phyloP scores from a whole-genome alignment of 345 rosid species.

The Salix caprea region DNA sequence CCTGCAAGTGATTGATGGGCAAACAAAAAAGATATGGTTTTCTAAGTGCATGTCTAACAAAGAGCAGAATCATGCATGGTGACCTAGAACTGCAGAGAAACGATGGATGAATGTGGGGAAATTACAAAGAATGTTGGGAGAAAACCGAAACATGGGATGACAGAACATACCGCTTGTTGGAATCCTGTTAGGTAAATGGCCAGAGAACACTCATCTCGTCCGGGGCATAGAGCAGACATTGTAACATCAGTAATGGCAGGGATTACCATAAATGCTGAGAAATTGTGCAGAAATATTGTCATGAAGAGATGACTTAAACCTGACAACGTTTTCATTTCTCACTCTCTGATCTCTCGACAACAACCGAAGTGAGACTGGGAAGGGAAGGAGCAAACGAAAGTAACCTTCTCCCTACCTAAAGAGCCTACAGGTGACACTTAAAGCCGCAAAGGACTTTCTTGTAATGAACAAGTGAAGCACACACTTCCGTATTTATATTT shows the following conservation, averaged over 20 bases:
- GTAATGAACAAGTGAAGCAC: slow-evolving; percentile 17
- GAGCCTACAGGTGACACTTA: not conserved
- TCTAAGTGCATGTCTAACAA: not conserved
- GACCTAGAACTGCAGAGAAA: not conserved
- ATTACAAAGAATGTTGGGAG: not conserved
- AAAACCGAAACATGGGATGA: not conserved
- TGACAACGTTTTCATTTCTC: slow-evolving; percentile 27
- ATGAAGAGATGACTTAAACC: slow-evolving; percentile 46
- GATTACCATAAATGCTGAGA: slow-evolving; percentile 46
- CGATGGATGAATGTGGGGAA: not conserved
- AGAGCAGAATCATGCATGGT: not conserved
- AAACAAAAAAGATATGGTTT: not conserved
- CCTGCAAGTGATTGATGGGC: not conserved
- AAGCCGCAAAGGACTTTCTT: slow-evolving; percentile 14
- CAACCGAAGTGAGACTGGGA: not conserved
- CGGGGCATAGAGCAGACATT: slow-evolving; percentile 56
- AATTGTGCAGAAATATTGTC: slow-evolving; percentile 43
- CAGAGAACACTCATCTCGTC: slow-evolving; percentile 50
- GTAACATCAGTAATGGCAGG: slow-evolving; percentile 63
- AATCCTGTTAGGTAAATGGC: slow-evolving; percentile 59
- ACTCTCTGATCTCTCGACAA: not conserved
- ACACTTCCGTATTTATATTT: not conserved
- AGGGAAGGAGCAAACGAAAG: not conserved
- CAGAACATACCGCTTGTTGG: slow-evolving; percentile 48
- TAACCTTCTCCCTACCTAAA: not conserved